These are phyloP conservation scores for Encephalitozoon cuniculi DNA, from an alignment of 371 early-diverging fungal genomes.

Conservation along the genomic window DNA sequence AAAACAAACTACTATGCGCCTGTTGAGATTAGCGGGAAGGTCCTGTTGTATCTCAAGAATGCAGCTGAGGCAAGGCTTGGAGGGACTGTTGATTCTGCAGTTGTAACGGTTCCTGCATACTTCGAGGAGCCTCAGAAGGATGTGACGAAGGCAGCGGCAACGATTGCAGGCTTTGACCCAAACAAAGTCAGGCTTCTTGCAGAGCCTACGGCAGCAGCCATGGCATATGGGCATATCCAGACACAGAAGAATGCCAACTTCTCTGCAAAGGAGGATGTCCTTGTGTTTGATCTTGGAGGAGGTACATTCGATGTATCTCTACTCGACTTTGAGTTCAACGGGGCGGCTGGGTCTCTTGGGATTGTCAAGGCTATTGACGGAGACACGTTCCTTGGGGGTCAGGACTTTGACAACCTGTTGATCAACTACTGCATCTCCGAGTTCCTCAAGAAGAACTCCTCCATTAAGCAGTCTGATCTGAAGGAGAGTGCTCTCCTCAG, in stretches of 20 bases:
- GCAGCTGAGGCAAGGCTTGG: slow-evolving; percentile 43
- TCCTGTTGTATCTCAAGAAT: slow-evolving; percentile 36
- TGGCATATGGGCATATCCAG: slow-evolving; percentile 53
- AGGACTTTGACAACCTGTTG: slow-evolving; percentile 87
- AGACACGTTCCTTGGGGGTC: slow-evolving; percentile 94
- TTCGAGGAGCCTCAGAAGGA: slow-evolving; percentile 56
- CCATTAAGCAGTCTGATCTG: background rate
- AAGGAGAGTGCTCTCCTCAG: slow-evolving; percentile 51
- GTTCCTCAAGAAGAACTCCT: slow-evolving; percentile 70
- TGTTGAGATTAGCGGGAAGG: slow-evolving; percentile 40
- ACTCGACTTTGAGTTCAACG: slow-evolving; percentile 74
- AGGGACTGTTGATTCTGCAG: slow-evolving; percentile 29
- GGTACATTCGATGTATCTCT: slow-evolving; percentile 93
- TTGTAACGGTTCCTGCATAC: slow-evolving; percentile 60
- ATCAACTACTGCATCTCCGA: slow-evolving; percentile 74
- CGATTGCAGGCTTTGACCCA: slow-evolving; percentile 51
- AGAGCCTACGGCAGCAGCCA: slow-evolving; percentile 62
- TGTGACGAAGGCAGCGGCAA: slow-evolving; percentile 54
- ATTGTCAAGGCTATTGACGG: slow-evolving; percentile 81
- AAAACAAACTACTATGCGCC: slow-evolving; percentile 33
- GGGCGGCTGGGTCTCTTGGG: slow-evolving; percentile 67
- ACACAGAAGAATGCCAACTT: background rate
- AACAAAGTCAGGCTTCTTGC: slow-evolving; percentile 45
- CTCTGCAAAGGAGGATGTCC: slow-evolving; percentile 61
- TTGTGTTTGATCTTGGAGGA: slow-evolving; percentile 90